Evolutionary conservation across 495 filamentous ascomycete species (phyloP), one percentile per base, ranked within the genome.

Genomic region (Annulohypoxylon moriforme): DNA sequence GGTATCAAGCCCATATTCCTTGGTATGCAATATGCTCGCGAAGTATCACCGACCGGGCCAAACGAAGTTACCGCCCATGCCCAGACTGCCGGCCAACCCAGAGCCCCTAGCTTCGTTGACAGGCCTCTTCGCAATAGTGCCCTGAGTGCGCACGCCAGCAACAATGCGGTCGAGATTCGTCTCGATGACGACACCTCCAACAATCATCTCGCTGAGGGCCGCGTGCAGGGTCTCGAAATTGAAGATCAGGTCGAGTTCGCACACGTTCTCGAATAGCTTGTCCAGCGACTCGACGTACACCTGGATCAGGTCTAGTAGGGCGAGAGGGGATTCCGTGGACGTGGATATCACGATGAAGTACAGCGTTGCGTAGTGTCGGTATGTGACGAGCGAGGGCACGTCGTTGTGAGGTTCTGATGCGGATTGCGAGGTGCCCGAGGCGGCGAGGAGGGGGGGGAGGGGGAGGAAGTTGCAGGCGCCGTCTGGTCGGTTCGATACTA

Each of bases 261-360:
- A 99, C 24, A 99, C 96, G 74, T 98, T 97, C 83, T 98, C 95
- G 77, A 98, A 98, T 60, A 99, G 85, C 62, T 93, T 88, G 79
- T 99, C 96, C 20, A 99, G 87, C 18, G 96, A 89, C 81, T 98
- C 95, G 59, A 99, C 96, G 71, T 97, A 98, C 25, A 98, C 96
- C 79, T 98, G 96, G 74, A 99, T 98, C 55, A 99, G 83, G 80
- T 99, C 96, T 33, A 99, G 93, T 1, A 99, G 86, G 0, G 95
- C 96, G 0, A 99, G 91, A 1, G 96, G 96, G 0, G 94, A 97
- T 79, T 99, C 96, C 60, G 94, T 97, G 0, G 94, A 93, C n/a
- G 96, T 98, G 33, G 90, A 93, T 76, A 99, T 99, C 76, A 99
- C 85, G 81, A 99, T 99, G 84, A 99, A 99, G 78, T 96, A 98